phyloP scores from a whole-genome alignment of 2,329 filamentous ascomycete species.

The Pleoardoris graminearum region DNA sequence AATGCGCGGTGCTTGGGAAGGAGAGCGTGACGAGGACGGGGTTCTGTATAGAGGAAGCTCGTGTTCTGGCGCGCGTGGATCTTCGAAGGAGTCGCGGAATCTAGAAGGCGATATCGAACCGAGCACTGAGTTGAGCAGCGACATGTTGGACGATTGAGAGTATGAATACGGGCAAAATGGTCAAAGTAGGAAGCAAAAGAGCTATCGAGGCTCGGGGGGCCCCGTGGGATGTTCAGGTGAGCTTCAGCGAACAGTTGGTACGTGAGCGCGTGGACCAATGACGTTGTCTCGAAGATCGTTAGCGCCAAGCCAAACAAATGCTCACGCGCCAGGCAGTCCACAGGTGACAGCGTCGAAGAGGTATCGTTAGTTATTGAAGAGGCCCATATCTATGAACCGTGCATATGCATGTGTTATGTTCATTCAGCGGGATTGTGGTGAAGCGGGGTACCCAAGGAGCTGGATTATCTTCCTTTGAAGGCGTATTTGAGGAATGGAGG shows the following conservation, averaged over 20 bases:
- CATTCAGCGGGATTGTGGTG: background rate
- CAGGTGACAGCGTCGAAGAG: conserved; percentile 19
- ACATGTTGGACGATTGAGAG: conserved; percentile 24
- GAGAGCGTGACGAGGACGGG: conserved; percentile 31
- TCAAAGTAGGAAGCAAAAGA: background rate
- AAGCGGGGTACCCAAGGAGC: background rate
- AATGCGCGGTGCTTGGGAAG: conserved; percentile 34
- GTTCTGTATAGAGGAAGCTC: conserved; percentile 41
- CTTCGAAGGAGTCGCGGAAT: conserved; percentile 42
- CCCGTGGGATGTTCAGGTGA: conserved; percentile 22
- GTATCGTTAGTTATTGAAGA: background rate
- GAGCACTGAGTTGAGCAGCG: conserved; percentile 42
- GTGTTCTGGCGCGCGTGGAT: conserved; percentile 39
- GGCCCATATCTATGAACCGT: background rate
- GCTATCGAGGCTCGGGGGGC: conserved; percentile 5
- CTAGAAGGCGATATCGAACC: conserved; percentile 37
- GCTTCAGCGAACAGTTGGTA: conserved; percentile 19
- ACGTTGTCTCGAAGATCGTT: conserved; percentile 22
- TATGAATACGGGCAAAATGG: conserved; percentile 1
- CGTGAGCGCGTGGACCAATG: conserved; percentile 38
- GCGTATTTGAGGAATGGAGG: background rate
- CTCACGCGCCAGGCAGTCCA: conserved; percentile 6
- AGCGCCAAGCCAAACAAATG: conserved; percentile 21
- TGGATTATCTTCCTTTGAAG: background rate
- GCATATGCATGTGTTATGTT: background rate